Conservation (phyloP, 2,329 filamentous ascomycete species). For the Elsinoe arachidis region DNA sequence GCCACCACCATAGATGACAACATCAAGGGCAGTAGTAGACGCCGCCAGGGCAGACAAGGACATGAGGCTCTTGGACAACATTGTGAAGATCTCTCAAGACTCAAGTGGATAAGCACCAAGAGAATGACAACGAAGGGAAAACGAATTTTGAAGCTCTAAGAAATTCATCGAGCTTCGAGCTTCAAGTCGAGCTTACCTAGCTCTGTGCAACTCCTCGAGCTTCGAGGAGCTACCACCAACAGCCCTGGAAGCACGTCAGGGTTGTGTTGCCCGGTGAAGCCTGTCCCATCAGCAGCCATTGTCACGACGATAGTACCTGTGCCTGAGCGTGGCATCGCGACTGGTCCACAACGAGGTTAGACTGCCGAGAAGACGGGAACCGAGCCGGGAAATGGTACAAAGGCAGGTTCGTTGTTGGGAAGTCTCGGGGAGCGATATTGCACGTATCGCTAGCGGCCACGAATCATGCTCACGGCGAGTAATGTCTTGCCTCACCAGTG, state of each 20-base stretch:
- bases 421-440: conserved; percentile 4
- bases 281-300: background rate
- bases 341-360: background rate
- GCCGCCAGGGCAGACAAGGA: conserved; percentile 5
- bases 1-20: conserved; percentile 13
- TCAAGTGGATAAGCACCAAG: background rate
- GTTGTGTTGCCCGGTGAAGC: background rate
- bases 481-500: background rate
- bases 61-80: conserved; percentile 10
- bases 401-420: background rate
- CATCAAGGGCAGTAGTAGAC: conserved; percentile 7
- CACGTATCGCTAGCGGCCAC: background rate
- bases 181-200: background rate
- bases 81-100: background rate
- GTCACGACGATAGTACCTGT: conserved; percentile 1
- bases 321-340: background rate
- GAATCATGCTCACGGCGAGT: background rate
- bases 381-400: conserved; percentile 5
- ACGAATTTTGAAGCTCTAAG: background rate
- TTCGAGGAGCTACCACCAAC: background rate
- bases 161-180: background rate
- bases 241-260: background rate
- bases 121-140: conserved; percentile 2
- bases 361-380: conserved; percentile 2
- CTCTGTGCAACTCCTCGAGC: background rate